Evolutionary conservation across 2,329 filamentous ascomycete species (phyloP).

Genomic region (Neofusicoccum sp.): DNA sequence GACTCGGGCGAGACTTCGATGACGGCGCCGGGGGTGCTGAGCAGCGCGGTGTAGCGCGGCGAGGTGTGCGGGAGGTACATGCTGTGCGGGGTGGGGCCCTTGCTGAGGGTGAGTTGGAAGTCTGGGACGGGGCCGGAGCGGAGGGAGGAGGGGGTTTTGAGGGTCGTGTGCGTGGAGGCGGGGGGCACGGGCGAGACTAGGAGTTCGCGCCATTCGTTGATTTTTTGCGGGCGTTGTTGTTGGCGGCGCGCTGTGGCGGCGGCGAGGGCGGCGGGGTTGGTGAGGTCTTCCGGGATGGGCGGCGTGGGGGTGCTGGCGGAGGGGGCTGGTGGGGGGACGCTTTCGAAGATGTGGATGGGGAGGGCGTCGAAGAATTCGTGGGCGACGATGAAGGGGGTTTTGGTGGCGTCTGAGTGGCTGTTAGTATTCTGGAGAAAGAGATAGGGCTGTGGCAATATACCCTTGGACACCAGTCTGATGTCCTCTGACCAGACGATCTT

Average conservation of each 20-base stretch:
- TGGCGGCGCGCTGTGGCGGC: constrained; percentile 45
- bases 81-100: constrained; percentile 76
- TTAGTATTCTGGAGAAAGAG: constrained; percentile 25
- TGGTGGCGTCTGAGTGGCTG: constrained; percentile 57
- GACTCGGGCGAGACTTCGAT: constrained; percentile 92
- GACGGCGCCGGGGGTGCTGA: constrained; percentile 66
- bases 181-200: constrained; percentile 45
- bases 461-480: constrained; percentile 76
- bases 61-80: constrained; percentile 83
- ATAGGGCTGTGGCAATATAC: constrained; percentile 45
- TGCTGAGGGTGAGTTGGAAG: constrained; percentile 82
- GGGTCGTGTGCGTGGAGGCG: constrained; percentile 58
- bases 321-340: constrained; percentile 54
- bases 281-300: constrained; percentile 42
- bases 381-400: constrained; percentile 89
- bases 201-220: constrained; percentile 48
- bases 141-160: constrained; percentile 38
- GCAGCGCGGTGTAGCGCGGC: constrained; percentile 75
- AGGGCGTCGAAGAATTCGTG: constrained; percentile 99
- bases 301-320: constrained; percentile 41
- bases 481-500: constrained; percentile 88
- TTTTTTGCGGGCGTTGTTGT: constrained; percentile 36
- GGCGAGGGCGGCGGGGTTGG: constrained; percentile 44
- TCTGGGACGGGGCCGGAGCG: constrained; percentile 60
- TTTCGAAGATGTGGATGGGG: constrained; percentile 93